These are phyloP conservation scores for Laetiporus sulphureus DNA, from an alignment of 1,284 basidiomycete species.

Conservation along the genomic window DNA sequence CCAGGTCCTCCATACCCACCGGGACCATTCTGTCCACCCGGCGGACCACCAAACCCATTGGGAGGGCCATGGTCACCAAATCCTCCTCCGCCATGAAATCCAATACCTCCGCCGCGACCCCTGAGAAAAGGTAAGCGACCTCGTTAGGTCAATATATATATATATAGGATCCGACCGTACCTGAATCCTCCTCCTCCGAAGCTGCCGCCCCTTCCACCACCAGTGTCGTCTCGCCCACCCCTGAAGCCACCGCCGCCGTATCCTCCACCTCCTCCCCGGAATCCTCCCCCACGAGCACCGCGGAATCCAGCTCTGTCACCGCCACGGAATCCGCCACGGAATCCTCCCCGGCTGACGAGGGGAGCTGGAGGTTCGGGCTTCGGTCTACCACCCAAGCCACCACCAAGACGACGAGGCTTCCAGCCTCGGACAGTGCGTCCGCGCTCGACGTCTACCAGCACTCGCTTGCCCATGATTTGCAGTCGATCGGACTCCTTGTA, in stretches of 20 bases:
- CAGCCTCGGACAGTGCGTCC: slow-evolving; percentile 97
- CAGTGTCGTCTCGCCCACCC: slow-evolving; percentile 32
- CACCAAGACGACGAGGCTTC: slow-evolving; percentile 94
- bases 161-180: too few relatives aligned
- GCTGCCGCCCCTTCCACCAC: slow-evolving; percentile 33
- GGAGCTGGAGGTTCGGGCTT: slow-evolving; percentile 66
- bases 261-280: slow-evolving; percentile 35
- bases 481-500: slow-evolving; percentile 99
- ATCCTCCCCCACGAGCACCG: slow-evolving; percentile 18
- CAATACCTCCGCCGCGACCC: slow-evolving; percentile 68
- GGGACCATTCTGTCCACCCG: slow-evolving; percentile 21
- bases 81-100: slow-evolving; percentile 59
- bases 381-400: slow-evolving; percentile 91
- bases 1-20: slow-evolving; percentile 26
- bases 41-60: slow-evolving; percentile 43
- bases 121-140: slow-evolving; percentile 30
- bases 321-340: slow-evolving; percentile 38
- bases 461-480: slow-evolving; percentile 90
- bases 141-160: neutral
- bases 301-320: slow-evolving; percentile 32
- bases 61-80: slow-evolving; percentile 34
- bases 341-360: slow-evolving; percentile 32
- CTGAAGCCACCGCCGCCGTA: slow-evolving; percentile 19
- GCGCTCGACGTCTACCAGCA: slow-evolving; percentile 96
- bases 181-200: slow-evolving; percentile 26